Conservation (phyloP, 192 early-diverging fungal genomes). For the Thamnidium elegans region DNA sequence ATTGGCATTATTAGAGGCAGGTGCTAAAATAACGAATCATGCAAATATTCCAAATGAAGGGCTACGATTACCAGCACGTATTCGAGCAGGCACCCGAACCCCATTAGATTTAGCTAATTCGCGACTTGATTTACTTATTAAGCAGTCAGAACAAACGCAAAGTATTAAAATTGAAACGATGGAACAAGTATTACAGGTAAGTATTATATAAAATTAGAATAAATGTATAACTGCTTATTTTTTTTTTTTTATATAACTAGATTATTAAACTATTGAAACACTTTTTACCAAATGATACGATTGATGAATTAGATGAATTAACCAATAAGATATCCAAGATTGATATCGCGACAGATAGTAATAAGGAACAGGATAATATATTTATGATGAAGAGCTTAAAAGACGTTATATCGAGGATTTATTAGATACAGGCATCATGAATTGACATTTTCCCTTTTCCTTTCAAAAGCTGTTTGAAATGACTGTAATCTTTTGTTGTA, state of each 20-base stretch:
- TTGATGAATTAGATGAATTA: neutral
- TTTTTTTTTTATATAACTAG: neutral
- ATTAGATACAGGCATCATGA: neutral
- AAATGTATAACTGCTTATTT: neutral
- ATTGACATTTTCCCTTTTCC: constrained; percentile 14
- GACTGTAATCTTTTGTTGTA: constrained; percentile 13
- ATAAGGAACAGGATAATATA: neutral
- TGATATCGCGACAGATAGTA: neutral
- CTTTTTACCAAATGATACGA: constrained; percentile 9
- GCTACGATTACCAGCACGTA: constrained; percentile 7
- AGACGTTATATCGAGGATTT: constrained; percentile 11
- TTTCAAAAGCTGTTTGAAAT: constrained; percentile 1
- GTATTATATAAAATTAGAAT: neutral
- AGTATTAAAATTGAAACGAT: neutral
- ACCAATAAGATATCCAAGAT: neutral
- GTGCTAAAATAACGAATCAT: constrained; percentile 7
- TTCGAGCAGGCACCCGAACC: constrained; percentile 18
- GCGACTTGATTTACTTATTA: constrained; percentile 28
- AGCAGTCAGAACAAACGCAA: constrained; percentile 6
- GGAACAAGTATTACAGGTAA: constrained; percentile 17
- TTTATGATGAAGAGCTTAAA: neutral
- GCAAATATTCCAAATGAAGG: neutral
- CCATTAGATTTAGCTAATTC: constrained; percentile 36
- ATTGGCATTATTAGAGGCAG: constrained; percentile 28
- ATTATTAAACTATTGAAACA: constrained; percentile 32